A percentile compares a stretch with the other conserved stretches of the same genome.
These are phyloP conservation scores for Russula olivacea DNA, from an alignment of 768 basidiomycete genomes.

Conservation along the genomic window DNA sequence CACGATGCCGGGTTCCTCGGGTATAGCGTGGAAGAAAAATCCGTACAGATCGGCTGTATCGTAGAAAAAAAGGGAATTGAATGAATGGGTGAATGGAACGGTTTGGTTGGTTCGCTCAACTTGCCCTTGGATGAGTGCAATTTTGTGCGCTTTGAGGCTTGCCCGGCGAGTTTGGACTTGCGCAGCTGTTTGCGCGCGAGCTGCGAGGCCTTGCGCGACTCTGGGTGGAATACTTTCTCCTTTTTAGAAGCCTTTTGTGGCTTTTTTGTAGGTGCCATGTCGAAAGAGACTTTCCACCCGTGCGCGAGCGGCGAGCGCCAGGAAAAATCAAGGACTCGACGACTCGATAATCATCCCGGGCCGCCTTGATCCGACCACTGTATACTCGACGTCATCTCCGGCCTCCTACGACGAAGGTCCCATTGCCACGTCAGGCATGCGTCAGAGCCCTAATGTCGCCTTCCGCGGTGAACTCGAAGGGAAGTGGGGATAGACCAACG, in stretches of 20 bases:
- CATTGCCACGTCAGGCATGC: not conserved
- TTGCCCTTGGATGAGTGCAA: constrained; percentile 52
- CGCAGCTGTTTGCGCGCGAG: constrained; percentile 60
- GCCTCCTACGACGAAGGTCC: not conserved
- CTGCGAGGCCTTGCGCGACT: constrained; percentile 78
- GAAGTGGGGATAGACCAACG: no score
- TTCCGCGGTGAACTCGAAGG: no score
- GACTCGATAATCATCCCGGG: not conserved
- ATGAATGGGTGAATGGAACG: not conserved
- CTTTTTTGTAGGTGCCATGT: constrained; percentile 22
- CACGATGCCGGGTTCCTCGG: constrained; percentile 40
- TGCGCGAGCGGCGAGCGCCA: no score
- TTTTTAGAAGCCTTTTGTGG: constrained; percentile 38
- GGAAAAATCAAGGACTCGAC: no score
- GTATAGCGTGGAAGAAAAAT: constrained; percentile 72
- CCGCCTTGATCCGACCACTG: not conserved
- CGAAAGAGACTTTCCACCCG: not conserved
- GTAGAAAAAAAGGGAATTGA: not conserved
- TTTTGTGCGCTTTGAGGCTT: constrained; percentile 49
- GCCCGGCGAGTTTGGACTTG: constrained; percentile 58
- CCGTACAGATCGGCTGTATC: constrained; percentile 58
- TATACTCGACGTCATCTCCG: no score
- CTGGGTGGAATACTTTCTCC: constrained; percentile 78
- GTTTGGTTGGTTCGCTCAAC: constrained; percentile 14
- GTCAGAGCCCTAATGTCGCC: no score